Evolutionary conservation across 176 grass and related monocot genomes (phyloP), one percentile per base, ranked within the genome.

Genomic region (Secale cereale): DNA sequence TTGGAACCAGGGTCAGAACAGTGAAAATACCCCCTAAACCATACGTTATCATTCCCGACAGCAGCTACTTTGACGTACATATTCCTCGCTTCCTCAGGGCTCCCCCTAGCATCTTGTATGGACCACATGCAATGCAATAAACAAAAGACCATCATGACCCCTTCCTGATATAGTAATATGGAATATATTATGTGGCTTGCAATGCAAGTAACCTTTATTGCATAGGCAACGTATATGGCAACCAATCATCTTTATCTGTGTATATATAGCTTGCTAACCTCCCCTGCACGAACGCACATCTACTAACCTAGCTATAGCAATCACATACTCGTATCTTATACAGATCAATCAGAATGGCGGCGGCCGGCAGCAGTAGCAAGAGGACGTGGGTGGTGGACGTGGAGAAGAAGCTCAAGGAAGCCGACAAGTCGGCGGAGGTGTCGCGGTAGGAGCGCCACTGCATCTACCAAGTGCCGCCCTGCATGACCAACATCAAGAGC

Each of bases 401-500:
- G 61, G 60, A 77, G 76, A 76, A 77, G 48, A 75, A 45, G 36
- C 60, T 98, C 20, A 50, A 32, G 70, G 67, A 85, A 2, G 48
- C 16, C 25, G 76, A 88, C 64, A 77, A 69, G 13, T 30, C 67
- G 57, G 32, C 56, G 4, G 96, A 95, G 81, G 79, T 78, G 46
- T 70, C 85, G 13, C 48, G 72, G 66, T 95, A 91, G 95, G 84
- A 78, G 52, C 94, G 83, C 3, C 89, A 87, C 52, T 72, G 73
- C 46, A 95, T 95, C 65, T 98, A 98, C 84, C 85, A 63, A 19
- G 91, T 95, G 13, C 93, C 93, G 7, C 76, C 85, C 16, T 94
- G 91, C 85, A 95, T 98, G 54, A 57, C 19, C 54, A 57, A 57
- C 59, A 56, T 94, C 27, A 87, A 86, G 2, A 80, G 25, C n/a